Evolutionary conservation across 495 filamentous ascomycete genomes (phyloP).

Genomic region (Podospora fimiseda): DNA sequence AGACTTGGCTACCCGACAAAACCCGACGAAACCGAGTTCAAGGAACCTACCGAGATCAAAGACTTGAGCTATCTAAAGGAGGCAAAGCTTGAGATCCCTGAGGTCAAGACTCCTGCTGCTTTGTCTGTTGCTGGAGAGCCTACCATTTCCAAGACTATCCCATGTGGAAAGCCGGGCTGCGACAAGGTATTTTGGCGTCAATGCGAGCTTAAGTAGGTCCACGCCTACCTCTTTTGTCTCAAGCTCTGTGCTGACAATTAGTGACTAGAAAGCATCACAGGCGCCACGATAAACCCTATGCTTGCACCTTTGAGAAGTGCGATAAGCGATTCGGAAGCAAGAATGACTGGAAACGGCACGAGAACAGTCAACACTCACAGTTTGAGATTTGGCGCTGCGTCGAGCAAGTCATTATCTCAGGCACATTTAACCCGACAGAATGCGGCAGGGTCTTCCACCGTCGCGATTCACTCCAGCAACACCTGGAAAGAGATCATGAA

Average conservation of each 20-base stretch:
- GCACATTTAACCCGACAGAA: conserved; percentile 1
- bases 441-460: conserved; percentile 59
- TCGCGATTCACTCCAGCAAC: conserved; percentile 53
- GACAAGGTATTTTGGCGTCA: conserved; percentile 49
- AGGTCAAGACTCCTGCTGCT: conserved; percentile 6
- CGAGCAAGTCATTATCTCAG: conserved; percentile 10
- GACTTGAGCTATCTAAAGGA: not conserved
- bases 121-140: conserved; percentile 1
- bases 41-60: conserved; percentile 1
- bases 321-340: conserved; percentile 82
- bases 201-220: conserved; percentile 66
- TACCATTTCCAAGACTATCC: conserved; percentile 22
- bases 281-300: conserved; percentile 80
- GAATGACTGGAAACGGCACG: conserved; percentile 95
- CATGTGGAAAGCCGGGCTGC: conserved; percentile 39
- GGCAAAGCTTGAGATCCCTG: not conserved
- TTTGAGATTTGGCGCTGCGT: conserved; percentile 73
- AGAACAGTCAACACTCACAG: conserved; percentile 78
- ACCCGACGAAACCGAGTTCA: conserved; percentile 9
- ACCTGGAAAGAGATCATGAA: conserved; percentile 51
- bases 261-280: conserved; percentile 78
- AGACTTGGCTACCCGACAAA: conserved; percentile 31
- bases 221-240: not conserved
- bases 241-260: not conserved
- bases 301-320: conserved; percentile 73